Conservation (phyloP, 768 basidiomycete genomes). For the Tephrocybe sp. region DNA sequence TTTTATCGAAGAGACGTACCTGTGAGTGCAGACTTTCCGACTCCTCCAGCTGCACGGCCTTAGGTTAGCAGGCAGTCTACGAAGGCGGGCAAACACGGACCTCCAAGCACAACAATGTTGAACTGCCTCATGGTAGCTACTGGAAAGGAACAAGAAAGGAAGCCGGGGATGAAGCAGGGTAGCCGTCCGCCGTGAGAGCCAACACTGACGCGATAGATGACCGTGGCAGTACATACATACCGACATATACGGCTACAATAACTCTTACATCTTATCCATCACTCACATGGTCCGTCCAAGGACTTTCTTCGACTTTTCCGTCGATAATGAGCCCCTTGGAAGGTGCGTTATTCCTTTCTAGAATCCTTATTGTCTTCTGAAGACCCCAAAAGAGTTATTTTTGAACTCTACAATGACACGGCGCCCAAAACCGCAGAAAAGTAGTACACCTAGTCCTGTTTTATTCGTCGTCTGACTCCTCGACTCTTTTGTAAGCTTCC, state of each 20-base stretch:
- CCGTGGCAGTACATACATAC: constrained; percentile 10
- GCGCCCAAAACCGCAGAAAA: constrained; percentile 82
- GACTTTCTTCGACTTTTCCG: constrained; percentile 67
- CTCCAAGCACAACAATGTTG: constrained; percentile 80
- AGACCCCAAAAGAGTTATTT: constrained; percentile 51
- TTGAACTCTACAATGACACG: constrained; percentile 74
- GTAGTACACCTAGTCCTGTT: constrained; percentile 37
- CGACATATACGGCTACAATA: constrained; percentile 8
- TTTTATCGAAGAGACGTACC: too few relatives aligned
- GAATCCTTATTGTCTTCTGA: constrained; percentile 2
- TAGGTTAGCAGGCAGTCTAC: not conserved
- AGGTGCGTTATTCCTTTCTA: constrained; percentile 38
- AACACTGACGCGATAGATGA: constrained; percentile 10
- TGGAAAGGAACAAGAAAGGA: not conserved
- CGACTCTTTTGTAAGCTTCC: constrained; percentile 54
- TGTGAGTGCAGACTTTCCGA: constrained; percentile 86
- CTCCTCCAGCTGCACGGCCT: constrained; percentile 66
- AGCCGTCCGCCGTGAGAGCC: constrained; percentile 19
- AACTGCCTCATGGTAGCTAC: constrained; percentile 57
- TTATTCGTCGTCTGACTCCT: constrained; percentile 4
- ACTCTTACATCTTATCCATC: not conserved
- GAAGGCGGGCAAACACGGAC: constrained; percentile 35
- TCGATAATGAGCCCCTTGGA: constrained; percentile 51
- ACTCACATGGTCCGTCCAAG: constrained; percentile 53
- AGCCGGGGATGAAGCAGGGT: constrained; percentile 10